Conservation (phyloP, 164 flowering plant species). For the Annona cherimola region DNA sequence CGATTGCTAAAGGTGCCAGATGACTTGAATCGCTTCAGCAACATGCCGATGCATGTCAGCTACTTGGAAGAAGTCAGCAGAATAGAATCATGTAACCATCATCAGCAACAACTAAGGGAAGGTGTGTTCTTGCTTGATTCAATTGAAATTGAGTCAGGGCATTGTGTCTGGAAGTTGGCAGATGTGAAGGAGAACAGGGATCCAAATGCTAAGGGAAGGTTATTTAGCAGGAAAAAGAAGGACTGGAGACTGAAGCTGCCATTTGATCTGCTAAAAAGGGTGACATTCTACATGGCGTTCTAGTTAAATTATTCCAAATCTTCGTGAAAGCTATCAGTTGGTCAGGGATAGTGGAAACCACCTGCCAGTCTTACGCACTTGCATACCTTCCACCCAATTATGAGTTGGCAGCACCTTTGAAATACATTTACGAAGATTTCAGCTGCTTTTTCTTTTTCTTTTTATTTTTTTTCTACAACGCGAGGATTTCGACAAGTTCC, state of each 20-base stretch:
- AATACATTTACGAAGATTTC: too few relatives aligned
- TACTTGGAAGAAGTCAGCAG: slow-evolving; percentile 34
- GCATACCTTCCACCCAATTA: not conserved
- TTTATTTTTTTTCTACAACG: too few relatives aligned
- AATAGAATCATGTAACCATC: not conserved
- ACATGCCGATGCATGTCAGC: slow-evolving; percentile 68
- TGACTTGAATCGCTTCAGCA: slow-evolving; percentile 71
- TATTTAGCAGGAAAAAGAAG: slow-evolving; percentile 66
- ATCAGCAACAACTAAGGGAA: slow-evolving; percentile 22
- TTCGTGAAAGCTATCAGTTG: not conserved
- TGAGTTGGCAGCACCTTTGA: not conserved
- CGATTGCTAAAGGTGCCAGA: slow-evolving; percentile 75
- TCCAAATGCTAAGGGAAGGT: slow-evolving; percentile 64
- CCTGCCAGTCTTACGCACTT: not conserved
- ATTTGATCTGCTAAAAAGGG: slow-evolving; percentile 38
- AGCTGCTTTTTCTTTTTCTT: too few relatives aligned
- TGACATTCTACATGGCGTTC: slow-evolving; percentile 48
- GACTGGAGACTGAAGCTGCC: slow-evolving; percentile 78
- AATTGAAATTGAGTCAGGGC: slow-evolving; percentile 42
- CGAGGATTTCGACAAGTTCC: too few relatives aligned
- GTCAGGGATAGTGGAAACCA: not conserved
- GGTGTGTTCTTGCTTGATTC: slow-evolving; percentile 66
- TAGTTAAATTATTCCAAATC: not conserved
- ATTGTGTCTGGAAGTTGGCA: slow-evolving; percentile 84
- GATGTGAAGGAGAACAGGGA: slow-evolving; percentile 80